Conservation (phyloP, 2,329 filamentous ascomycete genomes). For the Davidsoniella virescens region DNA sequence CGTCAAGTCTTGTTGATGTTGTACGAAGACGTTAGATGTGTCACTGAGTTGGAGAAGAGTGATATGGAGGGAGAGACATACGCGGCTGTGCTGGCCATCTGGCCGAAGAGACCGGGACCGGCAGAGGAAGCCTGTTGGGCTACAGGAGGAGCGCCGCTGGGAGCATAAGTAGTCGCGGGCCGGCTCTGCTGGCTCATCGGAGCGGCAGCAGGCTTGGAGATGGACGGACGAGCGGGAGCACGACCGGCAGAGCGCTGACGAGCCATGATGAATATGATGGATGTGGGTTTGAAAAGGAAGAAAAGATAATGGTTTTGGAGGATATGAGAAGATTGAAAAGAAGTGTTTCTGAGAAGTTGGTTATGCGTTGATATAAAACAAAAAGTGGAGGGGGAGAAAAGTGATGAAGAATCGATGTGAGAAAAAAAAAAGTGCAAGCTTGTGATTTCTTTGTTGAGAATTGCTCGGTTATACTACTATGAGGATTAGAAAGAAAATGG, state of each 20-base stretch:
- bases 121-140: constrained; percentile 30
- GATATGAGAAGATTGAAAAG: background rate
- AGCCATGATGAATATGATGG: constrained; percentile 42
- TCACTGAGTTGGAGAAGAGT: background rate
- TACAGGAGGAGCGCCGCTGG: constrained; percentile 32
- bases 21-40: background rate
- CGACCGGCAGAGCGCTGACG: constrained; percentile 54
- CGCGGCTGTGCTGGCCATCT: constrained; percentile 97
- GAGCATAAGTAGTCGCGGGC: constrained; percentile 49
- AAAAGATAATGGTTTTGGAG: constrained; percentile 2
- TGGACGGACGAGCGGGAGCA: constrained; percentile 50
- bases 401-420: background rate
- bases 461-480: background rate
- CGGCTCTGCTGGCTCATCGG: constrained; percentile 47
- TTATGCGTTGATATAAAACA: background rate
- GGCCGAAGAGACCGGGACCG: constrained; percentile 76
- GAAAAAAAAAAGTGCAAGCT: background rate
- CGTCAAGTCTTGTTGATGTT: constrained; percentile 2
- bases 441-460: background rate
- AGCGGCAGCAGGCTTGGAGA: constrained; percentile 33
- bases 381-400: background rate
- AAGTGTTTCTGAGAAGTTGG: background rate
- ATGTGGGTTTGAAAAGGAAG: constrained; percentile 9
- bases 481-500: background rate
- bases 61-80: constrained; percentile 37